A percentile compares a stretch with the other conserved stretches of the same genome.
Conservation (phyloP, 2,329 filamentous ascomycete genomes). For the Didymella pomorum region DNA sequence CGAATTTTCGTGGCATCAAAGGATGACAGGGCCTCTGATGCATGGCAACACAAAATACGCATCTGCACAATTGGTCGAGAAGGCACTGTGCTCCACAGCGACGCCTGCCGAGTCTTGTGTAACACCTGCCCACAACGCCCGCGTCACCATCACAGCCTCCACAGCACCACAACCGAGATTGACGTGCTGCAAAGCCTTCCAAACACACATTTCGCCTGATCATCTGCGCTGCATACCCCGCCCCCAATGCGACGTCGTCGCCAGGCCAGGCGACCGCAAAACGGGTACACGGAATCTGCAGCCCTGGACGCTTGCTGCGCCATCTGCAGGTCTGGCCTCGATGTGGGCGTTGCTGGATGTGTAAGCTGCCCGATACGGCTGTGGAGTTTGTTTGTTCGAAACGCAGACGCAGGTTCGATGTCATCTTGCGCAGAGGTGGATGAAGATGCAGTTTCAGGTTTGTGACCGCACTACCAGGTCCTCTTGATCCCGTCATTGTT, state of each 20-base stretch:
- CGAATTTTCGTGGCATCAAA: constrained; percentile 4
- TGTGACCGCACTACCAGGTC: constrained; percentile 8
- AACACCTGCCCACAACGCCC: constrained; percentile 19
- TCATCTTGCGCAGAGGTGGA: constrained; percentile 14
- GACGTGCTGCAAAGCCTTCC: constrained; percentile 10
- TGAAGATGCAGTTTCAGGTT: constrained; percentile 1
- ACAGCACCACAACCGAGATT: constrained; percentile 15
- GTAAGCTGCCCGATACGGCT: background rate
- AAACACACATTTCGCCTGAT: constrained; percentile 5
- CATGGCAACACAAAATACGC: background rate
- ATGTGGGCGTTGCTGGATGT: constrained; percentile 5
- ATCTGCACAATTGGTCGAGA: background rate
- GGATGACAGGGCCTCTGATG: background rate
- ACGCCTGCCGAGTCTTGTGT: constrained; percentile 15
- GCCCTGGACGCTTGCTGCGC: constrained; percentile 7
- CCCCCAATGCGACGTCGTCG: constrained; percentile 17
- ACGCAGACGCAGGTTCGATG: constrained; percentile 14
- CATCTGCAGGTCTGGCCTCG: constrained; percentile 7
- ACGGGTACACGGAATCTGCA: constrained; percentile 22
- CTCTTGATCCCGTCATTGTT: constrained; percentile 1
- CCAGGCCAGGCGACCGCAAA: constrained; percentile 17
- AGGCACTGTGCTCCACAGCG: constrained; percentile 1
- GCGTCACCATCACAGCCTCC: constrained; percentile 10
- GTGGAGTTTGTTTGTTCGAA: constrained; percentile 11
- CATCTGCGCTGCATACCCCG: constrained; percentile 10